Base-by-base conservation (phyloP, 116 monocot genomes). In the Thalassia testudinum region DNA sequence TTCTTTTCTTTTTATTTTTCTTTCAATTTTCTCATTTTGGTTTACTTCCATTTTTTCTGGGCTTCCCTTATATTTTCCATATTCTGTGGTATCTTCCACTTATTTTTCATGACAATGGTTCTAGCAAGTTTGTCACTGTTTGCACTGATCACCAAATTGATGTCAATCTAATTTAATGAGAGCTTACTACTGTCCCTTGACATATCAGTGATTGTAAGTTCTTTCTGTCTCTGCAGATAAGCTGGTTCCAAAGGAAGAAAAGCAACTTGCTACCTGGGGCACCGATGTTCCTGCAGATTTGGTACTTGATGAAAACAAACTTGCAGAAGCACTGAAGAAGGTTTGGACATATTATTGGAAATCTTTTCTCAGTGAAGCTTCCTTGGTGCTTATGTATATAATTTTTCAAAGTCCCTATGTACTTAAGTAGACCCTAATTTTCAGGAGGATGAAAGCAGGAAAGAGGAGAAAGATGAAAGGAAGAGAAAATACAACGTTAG, bases 401-500 rank as follows among this genome's bases (percentile, higher is more conserved):
- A n/a, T n/a, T n/a, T n/a, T n/a, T n/a, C n/a, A n/a, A n/a, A n/a
- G n/a, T n/a, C n/a, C n/a, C n/a, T n/a, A n/a, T n/a, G n/a, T n/a
- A n/a, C n/a, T n/a, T n/a, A n/a, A n/a, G n/a, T n/a, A n/a, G n/a
- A n/a, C n/a, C n/a, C n/a, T n/a, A n/a, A n/a, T n/a, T 45, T 16
- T 45, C 61, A 90, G 87, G 95, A 97, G 79, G 89, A 84, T 42
- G 68, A 62, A 38, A 85, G 75, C 62, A 97, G 59, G 75, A 97
- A 72, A 63, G 95, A 82, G 62, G 89, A 88, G 57, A 88, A 29
- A 45, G 95, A 97, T 58, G 95, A 97, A 64, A 81, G 89, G 43
- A 97, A 97, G 72, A 49, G 95, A 38, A 88, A 88, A 53, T 97
- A 88, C 66, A 97, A 97, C 38, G 82, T 89, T n/a, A 85, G 82